A percentile compares a stretch with the other conserved stretches of the same genome.
Conservation (phyloP, 1,139 yeast genomes). For the Wickerhamomyces sp. region DNA sequence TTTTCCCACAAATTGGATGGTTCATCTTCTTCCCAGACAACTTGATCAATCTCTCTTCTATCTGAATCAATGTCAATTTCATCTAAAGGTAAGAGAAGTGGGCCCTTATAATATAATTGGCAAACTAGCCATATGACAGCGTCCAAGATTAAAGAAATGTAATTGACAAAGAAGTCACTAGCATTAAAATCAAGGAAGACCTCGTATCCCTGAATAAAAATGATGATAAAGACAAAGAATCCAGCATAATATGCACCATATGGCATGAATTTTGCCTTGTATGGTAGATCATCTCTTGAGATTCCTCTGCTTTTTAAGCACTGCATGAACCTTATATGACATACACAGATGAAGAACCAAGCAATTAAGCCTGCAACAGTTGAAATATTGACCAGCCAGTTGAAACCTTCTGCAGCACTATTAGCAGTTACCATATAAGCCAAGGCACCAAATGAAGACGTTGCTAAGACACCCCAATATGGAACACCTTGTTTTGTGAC, state of each 20-base stretch:
- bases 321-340: slow-evolving; percentile 65
- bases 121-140: slow-evolving; percentile 46
- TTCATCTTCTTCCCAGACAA: slow-evolving; percentile 43
- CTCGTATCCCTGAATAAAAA: slow-evolving; percentile 66
- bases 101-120: slow-evolving; percentile 41
- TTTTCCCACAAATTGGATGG: slow-evolving; percentile 52
- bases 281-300: slow-evolving; percentile 62
- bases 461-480: slow-evolving; percentile 49
- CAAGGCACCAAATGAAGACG: slow-evolving; percentile 58
- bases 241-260: slow-evolving; percentile 55
- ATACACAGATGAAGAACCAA: slow-evolving; percentile 64
- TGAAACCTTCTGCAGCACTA: slow-evolving; percentile 65
- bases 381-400: slow-evolving; percentile 79
- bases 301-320: slow-evolving; percentile 57
- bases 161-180: slow-evolving; percentile 58
- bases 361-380: slow-evolving; percentile 74
- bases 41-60: slow-evolving; percentile 52
- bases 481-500: slow-evolving; percentile 69
- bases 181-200: slow-evolving; percentile 55
- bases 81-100: slow-evolving; percentile 40
- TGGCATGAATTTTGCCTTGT: slow-evolving; percentile 67
- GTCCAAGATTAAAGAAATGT: slow-evolving; percentile 58
- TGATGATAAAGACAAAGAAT: slow-evolving; percentile 42
- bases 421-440: slow-evolving; percentile 60
- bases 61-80: slow-evolving; percentile 62